Base-by-base conservation (phyloP, 768 basidiomycete genomes). In the Tulasnella sp. region DNA sequence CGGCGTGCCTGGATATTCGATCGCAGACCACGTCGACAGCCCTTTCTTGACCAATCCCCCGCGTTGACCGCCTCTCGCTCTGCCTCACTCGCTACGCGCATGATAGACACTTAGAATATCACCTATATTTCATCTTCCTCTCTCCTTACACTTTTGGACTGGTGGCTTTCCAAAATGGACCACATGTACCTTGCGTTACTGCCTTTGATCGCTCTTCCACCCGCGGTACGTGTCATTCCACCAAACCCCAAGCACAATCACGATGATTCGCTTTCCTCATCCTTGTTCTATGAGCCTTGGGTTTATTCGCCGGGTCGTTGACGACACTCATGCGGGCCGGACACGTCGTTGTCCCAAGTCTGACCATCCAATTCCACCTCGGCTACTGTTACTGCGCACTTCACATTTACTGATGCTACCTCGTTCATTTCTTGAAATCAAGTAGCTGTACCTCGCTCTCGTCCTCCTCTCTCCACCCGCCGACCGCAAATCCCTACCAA, bases 221-320 rank as follows among this genome's bases (percentile, higher is more conserved):
- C 55, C 21, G 42, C 17, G 21, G 29, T 51, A 59, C 26, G 45
- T 59, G 30, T 26, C 19, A 59, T 50, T 38, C 23, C n/a, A n/a
- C n/a, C n/a, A n/a, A n/a, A 38, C 30, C 21, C 50, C 42, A 4
- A 2, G 15, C 58, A 13, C 41, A 50, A 30, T 19, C 29, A 43
- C 27, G 51, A 52, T 52, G 51, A 52, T 52, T 52, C 51, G 26
- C 45, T 48, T 27, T n/a, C 24, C 27, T 87, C 88, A 90, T 90
- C 87, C 87, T 90, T 90, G 87, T 90, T 89, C 87, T 89, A 85
- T 76, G 88, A 89, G 84, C 75, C 68, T 66, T 72, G 82, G 83
- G 87, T 76, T 72, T 64, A 45, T 73, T 43, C 85, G 86, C 79
- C 76, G 74, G 68, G 74, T 73, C 77, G 71, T 78, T 65, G 87